A percentile compares a stretch with the other conserved stretches of the same genome.
Conservation (phyloP, 768 basidiomycete genomes). For the Trametes gibbosa region DNA sequence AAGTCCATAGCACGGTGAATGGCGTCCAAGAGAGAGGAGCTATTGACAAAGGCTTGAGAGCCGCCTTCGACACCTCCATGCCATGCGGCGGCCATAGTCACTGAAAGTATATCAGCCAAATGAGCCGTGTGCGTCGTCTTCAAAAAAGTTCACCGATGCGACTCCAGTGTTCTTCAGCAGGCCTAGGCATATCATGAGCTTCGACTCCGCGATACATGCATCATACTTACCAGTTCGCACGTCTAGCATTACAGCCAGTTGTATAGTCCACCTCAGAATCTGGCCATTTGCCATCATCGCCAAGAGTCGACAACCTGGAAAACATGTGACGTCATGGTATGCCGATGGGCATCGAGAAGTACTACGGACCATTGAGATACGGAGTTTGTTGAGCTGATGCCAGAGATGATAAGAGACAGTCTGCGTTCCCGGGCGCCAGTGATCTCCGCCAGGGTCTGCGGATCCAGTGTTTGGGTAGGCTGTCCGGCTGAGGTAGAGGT, state of each 20-base stretch:
- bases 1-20: slow-evolving; percentile 52
- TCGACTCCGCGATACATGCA: not conserved
- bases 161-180: slow-evolving; percentile 31
- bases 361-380: slow-evolving; percentile 1
- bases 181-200: slow-evolving; percentile 12
- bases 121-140: not conserved
- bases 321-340: not conserved
- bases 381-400: slow-evolving; percentile 11
- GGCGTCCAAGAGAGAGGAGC: slow-evolving; percentile 38
- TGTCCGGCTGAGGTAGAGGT: not conserved
- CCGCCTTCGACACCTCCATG: slow-evolving; percentile 44
- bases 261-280: slow-evolving; percentile 57
- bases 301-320: slow-evolving; percentile 47
- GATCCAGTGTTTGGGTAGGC: slow-evolving; percentile 13
- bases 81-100: slow-evolving; percentile 54
- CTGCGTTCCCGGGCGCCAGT: slow-evolving; percentile 37
- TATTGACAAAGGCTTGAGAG: slow-evolving; percentile 41
- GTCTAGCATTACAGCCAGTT: slow-evolving; percentile 56
- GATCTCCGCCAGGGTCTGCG: slow-evolving; percentile 32
- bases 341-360: not conserved
- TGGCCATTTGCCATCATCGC: slow-evolving; percentile 48
- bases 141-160: slow-evolving; percentile 42
- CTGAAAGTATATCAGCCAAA: slow-evolving; percentile 28
- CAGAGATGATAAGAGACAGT: slow-evolving; percentile 40
- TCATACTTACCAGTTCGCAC: slow-evolving; percentile 56